Base-by-base conservation (phyloP, 2,329 filamentous ascomycete species). In the Trichophyton equinum region DNA sequence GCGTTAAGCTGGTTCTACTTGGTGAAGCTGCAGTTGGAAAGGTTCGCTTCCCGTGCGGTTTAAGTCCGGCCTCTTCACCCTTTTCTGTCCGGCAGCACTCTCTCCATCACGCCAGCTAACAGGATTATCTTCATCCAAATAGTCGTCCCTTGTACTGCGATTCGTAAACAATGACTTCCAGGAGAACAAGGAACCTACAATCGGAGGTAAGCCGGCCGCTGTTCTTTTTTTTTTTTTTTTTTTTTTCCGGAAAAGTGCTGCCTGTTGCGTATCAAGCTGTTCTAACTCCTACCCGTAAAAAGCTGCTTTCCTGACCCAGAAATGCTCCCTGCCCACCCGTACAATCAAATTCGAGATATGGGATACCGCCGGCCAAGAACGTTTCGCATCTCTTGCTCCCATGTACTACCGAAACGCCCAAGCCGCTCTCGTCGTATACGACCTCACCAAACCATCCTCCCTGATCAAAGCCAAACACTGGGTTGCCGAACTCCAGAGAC, bases 351-450 rank as follows among this genome's bases (percentile, higher is more conserved):
- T 99, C 72, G 94, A 99, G 78, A 99, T 99, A 73, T 99, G 94
- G 91, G 91, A 96, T 77, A 99, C 94, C 7, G 94, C 94, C 64
- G 94, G 94, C 65, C 94, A 99, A 78, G 94, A 99, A 78, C 86
- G 95, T 71, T 99, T 97, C 83, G 97, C 97, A 81, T 97, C 94
- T 13, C 82, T 99, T 67, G 94, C 94, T 36, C 94, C 94, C 70
- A 99, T 99, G 94, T 99, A 99, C 81, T 99, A 99, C 79, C 82
- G 95, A 70, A 99, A 99, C 74, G 95, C 95, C 69, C 97, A 99
- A 83, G 97, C 94, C 78, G 94, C 95, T 62, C 92, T 99, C 36
- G 92, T 99, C 57, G 94, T 99, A 67, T 99, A 99, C 77, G 94
- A 99, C 77, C 96, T 99, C 72, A 99, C 94, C 42, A 44, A 65